Evolutionary conservation across 2,329 filamentous ascomycete genomes (phyloP).

Genomic region (Cordyceps sp.): DNA sequence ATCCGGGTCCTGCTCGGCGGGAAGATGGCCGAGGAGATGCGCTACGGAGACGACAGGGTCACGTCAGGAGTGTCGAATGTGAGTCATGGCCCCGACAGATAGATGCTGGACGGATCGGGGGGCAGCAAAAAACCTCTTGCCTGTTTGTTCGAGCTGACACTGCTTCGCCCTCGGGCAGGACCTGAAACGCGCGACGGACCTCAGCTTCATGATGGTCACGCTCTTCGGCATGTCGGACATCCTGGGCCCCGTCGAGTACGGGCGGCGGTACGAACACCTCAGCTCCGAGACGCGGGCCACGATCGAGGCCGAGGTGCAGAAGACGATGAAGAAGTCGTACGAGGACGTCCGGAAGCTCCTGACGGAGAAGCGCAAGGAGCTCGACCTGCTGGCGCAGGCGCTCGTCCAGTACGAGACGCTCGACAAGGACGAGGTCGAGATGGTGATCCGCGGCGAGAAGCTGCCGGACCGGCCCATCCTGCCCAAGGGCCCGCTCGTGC

Average conservation of each 20-base stretch:
- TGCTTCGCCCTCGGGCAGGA: slow-evolving; percentile 36
- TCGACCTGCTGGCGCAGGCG: slow-evolving; percentile 77
- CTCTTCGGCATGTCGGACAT: slow-evolving; percentile 75
- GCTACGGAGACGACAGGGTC: slow-evolving; percentile 81
- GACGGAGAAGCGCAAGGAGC: slow-evolving; percentile 58
- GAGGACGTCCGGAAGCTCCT: slow-evolving; percentile 57
- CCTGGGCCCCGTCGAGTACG: slow-evolving; percentile 81
- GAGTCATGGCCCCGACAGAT: too few species aligned
- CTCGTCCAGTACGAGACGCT: slow-evolving; percentile 91
- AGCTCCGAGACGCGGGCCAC: slow-evolving; percentile 73
- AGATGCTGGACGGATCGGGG: too few species aligned
- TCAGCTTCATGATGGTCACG: slow-evolving; percentile 80
- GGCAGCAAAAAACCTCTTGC: too few species aligned
- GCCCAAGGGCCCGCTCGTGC: slow-evolving; percentile 30
- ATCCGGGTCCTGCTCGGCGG: slow-evolving; percentile 75
- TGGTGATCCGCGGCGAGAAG: slow-evolving; percentile 75
- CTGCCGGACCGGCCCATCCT: slow-evolving; percentile 47
- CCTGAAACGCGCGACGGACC: slow-evolving; percentile 62
- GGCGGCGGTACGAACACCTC: slow-evolving; percentile 61
- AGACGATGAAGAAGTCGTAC: slow-evolving; percentile 67
- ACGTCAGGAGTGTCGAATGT: slow-evolving; percentile 74
- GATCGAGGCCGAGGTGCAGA: slow-evolving; percentile 79
- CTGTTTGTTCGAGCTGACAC: slow-evolving; percentile 9
- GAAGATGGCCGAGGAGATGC: slow-evolving; percentile 79
- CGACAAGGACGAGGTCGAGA: slow-evolving; percentile 75